A percentile compares a stretch with the other conserved stretches of the same genome.
Evolutionary conservation across 192 early-diverging fungal genomes (phyloP).

Genomic region (Phycomyces blakesleeanus): DNA sequence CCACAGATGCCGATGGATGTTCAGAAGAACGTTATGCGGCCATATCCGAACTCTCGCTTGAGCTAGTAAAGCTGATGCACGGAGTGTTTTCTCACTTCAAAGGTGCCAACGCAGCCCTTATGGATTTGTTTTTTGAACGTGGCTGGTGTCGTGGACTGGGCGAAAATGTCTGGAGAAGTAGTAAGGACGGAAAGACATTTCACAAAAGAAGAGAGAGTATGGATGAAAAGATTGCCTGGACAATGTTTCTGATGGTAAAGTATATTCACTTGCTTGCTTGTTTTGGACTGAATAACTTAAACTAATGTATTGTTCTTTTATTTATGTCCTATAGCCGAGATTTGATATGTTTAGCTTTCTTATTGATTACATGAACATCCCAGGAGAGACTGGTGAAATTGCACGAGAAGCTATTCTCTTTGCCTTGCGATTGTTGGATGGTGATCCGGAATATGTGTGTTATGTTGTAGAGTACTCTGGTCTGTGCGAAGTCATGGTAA

Average conservation of each 20-base stretch:
- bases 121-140: constrained; percentile 39
- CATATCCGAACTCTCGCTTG: constrained; percentile 35
- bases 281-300: neutral
- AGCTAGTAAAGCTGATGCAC: constrained; percentile 38
- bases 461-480: constrained; percentile 40
- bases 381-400: constrained; percentile 39
- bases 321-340: constrained; percentile 20
- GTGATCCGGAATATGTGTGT: constrained; percentile 37
- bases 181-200: constrained; percentile 28
- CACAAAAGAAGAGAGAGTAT: constrained; percentile 30
- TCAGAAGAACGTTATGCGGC: constrained; percentile 31
- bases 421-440: constrained; percentile 32
- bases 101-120: constrained; percentile 36
- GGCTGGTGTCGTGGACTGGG: constrained; percentile 40
- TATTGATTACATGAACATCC: constrained; percentile 39
- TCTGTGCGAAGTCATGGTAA: constrained; percentile 40
- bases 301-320: neutral
- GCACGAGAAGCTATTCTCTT: constrained; percentile 40
- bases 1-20: constrained; percentile 18
- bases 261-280: neutral
- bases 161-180: constrained; percentile 37
- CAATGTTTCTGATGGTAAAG: constrained; percentile 31
- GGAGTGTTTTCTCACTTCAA: constrained; percentile 39
- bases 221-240: constrained; percentile 34
- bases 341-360: constrained; percentile 39